A percentile compares a stretch with the other conserved stretches of the same genome.
Evolutionary conservation across 2,329 filamentous ascomycete species (phyloP).

Genomic region (Aspergillus chevalieri): DNA sequence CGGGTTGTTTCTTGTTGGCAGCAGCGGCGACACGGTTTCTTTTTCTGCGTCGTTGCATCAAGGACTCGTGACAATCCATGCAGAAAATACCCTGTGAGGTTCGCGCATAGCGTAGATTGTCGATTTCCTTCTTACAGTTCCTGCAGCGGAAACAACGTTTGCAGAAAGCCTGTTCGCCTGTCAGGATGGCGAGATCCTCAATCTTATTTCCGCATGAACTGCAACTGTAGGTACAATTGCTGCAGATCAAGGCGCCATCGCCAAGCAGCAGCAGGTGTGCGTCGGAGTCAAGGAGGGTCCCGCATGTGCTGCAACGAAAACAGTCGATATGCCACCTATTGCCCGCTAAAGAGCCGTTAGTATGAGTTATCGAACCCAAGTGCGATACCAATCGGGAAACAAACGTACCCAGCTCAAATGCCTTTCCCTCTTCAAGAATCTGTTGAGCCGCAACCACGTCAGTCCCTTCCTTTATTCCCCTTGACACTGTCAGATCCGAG

Average conservation of each 20-base stretch:
- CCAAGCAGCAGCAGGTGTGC: slow-evolving; percentile 94
- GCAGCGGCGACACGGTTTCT: slow-evolving; percentile 60
- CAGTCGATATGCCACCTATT: slow-evolving; percentile 99
- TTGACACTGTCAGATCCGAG: neutral
- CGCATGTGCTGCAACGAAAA: slow-evolving; percentile 95
- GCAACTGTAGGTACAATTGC: slow-evolving; percentile 99
- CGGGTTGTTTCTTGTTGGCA: slow-evolving; percentile 30
- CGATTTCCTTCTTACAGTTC: slow-evolving; percentile 98
- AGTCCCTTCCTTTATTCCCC: slow-evolving; percentile 3
- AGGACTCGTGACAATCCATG: slow-evolving; percentile 95
- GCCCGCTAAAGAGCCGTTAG: slow-evolving; percentile 59
- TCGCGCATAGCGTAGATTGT: slow-evolving; percentile 93
- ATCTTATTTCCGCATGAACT: slow-evolving; percentile 96
- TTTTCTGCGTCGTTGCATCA: slow-evolving; percentile 89
- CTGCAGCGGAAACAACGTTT: slow-evolving; percentile 94
- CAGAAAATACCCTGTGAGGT: slow-evolving; percentile 99
- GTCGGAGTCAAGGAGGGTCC: slow-evolving; percentile 92
- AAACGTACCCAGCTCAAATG: slow-evolving; percentile 82
- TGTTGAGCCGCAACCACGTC: slow-evolving; percentile 32
- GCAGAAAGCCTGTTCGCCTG: slow-evolving; percentile 96
- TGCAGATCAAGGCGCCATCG: slow-evolving; percentile 96
- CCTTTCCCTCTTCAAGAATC: slow-evolving; percentile 98
- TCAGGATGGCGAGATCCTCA: slow-evolving; percentile 93
- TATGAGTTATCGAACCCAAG: slow-evolving; percentile 9
- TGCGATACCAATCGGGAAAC: slow-evolving; percentile 2